These are phyloP conservation scores for Quercus lobata DNA, from an alignment of 331 rosid genomes.

Conservation along the genomic window DNA sequence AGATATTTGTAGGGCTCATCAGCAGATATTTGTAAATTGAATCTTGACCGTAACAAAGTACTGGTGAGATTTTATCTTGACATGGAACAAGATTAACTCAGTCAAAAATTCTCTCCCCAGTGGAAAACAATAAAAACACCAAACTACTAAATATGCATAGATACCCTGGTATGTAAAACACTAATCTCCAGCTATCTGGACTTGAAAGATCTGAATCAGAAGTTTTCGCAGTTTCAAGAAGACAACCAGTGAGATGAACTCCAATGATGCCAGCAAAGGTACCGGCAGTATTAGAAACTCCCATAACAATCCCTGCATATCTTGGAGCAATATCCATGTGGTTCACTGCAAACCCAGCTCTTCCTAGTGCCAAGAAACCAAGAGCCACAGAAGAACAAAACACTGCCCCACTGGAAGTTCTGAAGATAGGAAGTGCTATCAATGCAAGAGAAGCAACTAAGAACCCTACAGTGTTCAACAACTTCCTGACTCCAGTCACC, in stretches of 20 bases:
- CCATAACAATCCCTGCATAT: slow-evolving; percentile 97
- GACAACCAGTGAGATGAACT: slow-evolving; percentile 78
- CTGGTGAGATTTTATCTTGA: slow-evolving; percentile 7
- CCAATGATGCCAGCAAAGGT: slow-evolving; percentile 91
- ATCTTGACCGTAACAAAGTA: slow-evolving; percentile 12
- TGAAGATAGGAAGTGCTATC: slow-evolving; percentile 69
- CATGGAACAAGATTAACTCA: slow-evolving; percentile 38
- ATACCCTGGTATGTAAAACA: slow-evolving; percentile 77
- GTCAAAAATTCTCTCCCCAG: slow-evolving; percentile 94
- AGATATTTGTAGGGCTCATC: background rate
- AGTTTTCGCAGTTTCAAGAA: slow-evolving; percentile 83
- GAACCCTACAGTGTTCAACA: slow-evolving; percentile 82
- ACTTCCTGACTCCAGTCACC: slow-evolving; percentile 69
- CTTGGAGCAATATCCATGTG: slow-evolving; percentile 98
- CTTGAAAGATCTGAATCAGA: slow-evolving; percentile 71
- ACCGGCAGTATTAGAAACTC: slow-evolving; percentile 95
- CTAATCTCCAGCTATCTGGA: slow-evolving; percentile 85
- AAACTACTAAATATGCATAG: slow-evolving; percentile 79
- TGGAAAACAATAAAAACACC: slow-evolving; percentile 67
- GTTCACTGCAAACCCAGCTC: slow-evolving; percentile 97
- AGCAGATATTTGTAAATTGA: slow-evolving; percentile 6
- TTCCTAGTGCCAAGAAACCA: slow-evolving; percentile 94
- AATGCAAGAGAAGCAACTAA: slow-evolving; percentile 79
- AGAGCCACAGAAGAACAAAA: slow-evolving; percentile 94
- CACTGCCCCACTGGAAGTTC: slow-evolving; percentile 87